A percentile compares a stretch with the other conserved stretches of the same genome.
phyloP scores from a whole-genome alignment of 2,329 filamentous ascomycete species.

The Cryphonectria japonica region DNA sequence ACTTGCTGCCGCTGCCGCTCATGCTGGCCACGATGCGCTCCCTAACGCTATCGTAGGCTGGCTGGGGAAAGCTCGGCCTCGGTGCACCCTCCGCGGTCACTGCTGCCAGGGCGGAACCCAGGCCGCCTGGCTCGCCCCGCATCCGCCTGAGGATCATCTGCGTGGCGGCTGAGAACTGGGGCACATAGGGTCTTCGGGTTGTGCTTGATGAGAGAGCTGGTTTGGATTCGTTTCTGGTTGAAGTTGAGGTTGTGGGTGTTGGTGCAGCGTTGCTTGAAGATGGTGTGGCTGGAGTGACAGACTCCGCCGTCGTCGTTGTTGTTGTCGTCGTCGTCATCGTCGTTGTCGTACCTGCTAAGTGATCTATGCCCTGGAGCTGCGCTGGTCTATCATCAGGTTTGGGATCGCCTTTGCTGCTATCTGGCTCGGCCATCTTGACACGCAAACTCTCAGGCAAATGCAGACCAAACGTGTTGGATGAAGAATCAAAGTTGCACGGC shows the following conservation, averaged over 20 bases:
- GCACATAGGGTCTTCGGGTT: slow-evolving; percentile 56
- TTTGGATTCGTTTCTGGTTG: slow-evolving; percentile 14
- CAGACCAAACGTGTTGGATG: background rate
- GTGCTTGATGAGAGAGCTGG: slow-evolving; percentile 71
- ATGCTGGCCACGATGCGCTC: slow-evolving; percentile 45
- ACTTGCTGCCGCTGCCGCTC: slow-evolving; percentile 33
- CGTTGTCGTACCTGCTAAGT: too few relatives aligned
- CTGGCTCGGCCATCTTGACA: slow-evolving; percentile 10
- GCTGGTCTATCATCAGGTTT: background rate
- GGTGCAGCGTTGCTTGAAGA: slow-evolving; percentile 8
- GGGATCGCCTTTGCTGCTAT: background rate
- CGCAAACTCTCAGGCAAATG: background rate
- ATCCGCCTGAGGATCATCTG: slow-evolving; percentile 34
- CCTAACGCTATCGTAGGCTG: slow-evolving; percentile 45
- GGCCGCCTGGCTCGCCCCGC: slow-evolving; percentile 33
- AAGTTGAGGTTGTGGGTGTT: background rate
- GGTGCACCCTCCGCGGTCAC: slow-evolving; percentile 29
- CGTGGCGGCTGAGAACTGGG: slow-evolving; percentile 29
- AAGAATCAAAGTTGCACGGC: background rate
- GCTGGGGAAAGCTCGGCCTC: slow-evolving; percentile 36
- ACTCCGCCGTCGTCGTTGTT: background rate
- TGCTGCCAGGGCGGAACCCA: slow-evolving; percentile 34
- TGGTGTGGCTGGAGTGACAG: slow-evolving; percentile 4
- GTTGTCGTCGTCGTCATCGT: background rate
- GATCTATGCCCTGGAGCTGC: background rate